Percentiles rank a stretch among this genome's conserved stretches.
Conservation (phyloP, 768 basidiomycete genomes). For the Rubroboletus pulcherrimus region DNA sequence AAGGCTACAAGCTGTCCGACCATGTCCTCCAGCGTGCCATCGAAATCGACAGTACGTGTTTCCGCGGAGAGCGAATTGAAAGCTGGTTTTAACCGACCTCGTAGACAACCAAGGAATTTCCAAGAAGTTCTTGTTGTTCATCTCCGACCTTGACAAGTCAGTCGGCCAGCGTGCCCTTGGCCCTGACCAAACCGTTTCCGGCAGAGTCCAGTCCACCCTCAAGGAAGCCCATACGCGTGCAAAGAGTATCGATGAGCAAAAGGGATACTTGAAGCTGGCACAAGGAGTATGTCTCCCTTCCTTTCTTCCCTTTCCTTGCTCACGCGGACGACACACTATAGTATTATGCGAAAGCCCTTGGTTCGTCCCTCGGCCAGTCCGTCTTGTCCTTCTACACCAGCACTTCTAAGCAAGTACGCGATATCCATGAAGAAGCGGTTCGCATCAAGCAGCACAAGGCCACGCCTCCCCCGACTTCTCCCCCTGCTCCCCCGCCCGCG, state of each 20-base stretch:
- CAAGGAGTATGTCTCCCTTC: slow-evolving; percentile 46
- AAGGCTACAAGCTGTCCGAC: slow-evolving; percentile 82
- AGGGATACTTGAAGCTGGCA: slow-evolving; percentile 67
- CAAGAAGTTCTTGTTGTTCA: slow-evolving; percentile 74
- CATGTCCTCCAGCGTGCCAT: slow-evolving; percentile 73
- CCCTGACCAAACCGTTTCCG: slow-evolving; percentile 75
- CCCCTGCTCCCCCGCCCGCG: slow-evolving; percentile 7
- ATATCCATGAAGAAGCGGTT: slow-evolving; percentile 91
- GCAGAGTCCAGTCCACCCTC: slow-evolving; percentile 63
- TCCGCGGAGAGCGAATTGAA: neutral
- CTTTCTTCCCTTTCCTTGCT: neutral
- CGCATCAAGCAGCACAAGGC: slow-evolving; percentile 70
- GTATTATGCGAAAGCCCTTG: slow-evolving; percentile 77
- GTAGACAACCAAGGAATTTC: slow-evolving; percentile 86
- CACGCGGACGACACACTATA: slow-evolving; percentile 24
- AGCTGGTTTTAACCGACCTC: neutral
- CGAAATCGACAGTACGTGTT: slow-evolving; percentile 61
- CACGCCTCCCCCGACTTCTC: slow-evolving; percentile 10
- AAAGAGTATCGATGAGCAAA: slow-evolving; percentile 76
- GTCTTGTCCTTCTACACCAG: slow-evolving; percentile 81
- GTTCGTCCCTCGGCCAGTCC: slow-evolving; percentile 73
- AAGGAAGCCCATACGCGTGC: slow-evolving; percentile 65
- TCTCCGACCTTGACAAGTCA: slow-evolving; percentile 65
- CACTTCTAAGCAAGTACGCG: slow-evolving; percentile 82
- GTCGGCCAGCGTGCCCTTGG: slow-evolving; percentile 72